Conservation (phyloP, 495 filamentous ascomycete genomes). For the Elasticomyces elasticus region DNA sequence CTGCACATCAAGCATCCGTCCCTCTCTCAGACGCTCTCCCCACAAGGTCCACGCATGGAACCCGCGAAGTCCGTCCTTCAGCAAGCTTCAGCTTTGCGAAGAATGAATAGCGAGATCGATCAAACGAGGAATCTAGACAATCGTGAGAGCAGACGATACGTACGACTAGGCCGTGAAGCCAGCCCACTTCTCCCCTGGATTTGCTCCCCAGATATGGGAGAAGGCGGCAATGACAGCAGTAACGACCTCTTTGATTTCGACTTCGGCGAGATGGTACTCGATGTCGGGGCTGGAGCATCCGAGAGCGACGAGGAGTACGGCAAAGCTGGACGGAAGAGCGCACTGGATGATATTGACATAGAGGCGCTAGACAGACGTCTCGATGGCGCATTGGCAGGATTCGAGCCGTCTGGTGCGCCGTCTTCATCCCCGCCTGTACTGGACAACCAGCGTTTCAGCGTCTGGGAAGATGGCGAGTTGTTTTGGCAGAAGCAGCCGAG, state of each 20-base stretch:
- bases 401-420: slow-evolving; percentile 6
- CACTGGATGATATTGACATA: slow-evolving; percentile 18
- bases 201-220: slow-evolving; percentile 3
- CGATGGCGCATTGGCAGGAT: slow-evolving; percentile 16
- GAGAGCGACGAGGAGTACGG: slow-evolving; percentile 1
- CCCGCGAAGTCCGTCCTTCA: slow-evolving; percentile 23
- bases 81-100: slow-evolving; percentile 24
- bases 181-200: slow-evolving; percentile 25
- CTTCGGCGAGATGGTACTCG: slow-evolving; percentile 4
- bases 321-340: slow-evolving; percentile 3
- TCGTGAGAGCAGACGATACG: slow-evolving; percentile 22
- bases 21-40: neutral
- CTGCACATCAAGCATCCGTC: slow-evolving; percentile 11
- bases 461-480: slow-evolving; percentile 26
- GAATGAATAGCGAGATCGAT: slow-evolving; percentile 31
- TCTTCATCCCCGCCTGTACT: neutral
- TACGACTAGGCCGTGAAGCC: slow-evolving; percentile 26
- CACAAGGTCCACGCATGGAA: slow-evolving; percentile 20
- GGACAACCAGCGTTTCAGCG: neutral
- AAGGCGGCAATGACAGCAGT: neutral
- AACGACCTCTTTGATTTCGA: slow-evolving; percentile 15
- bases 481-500: slow-evolving; percentile 14
- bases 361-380: slow-evolving; percentile 5
- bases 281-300: neutral
- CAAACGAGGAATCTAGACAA: neutral